A percentile compares a stretch with the other conserved stretches of the same genome.
These are phyloP conservation scores for Cardamine occulta DNA, from an alignment of 345 rosid genomes.

Conservation along the genomic window DNA sequence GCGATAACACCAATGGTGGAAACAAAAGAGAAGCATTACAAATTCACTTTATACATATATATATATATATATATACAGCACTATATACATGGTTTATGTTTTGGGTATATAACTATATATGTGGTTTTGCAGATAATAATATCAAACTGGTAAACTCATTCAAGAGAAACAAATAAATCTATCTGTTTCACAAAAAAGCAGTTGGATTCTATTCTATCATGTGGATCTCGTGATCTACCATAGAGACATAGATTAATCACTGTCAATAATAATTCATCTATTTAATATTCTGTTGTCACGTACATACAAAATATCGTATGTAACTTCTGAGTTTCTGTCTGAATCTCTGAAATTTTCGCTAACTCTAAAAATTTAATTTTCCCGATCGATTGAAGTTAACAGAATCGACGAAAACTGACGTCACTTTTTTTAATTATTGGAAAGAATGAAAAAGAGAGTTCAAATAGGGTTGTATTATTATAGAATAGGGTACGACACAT, in stretches of 20 bases:
- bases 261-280: conserved; percentile 45
- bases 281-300: conserved; percentile 40
- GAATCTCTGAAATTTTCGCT: conserved; percentile 43
- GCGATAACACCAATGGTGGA: conserved; percentile 42
- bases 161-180: background rate
- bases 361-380: conserved; percentile 38
- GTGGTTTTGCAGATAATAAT: conserved; percentile 10
- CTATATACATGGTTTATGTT: background rate
- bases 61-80: background rate
- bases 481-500: background rate
- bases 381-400: conserved; percentile 37
- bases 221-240: conserved; percentile 50
- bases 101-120: conserved; percentile 3
- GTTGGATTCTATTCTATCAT: conserved; percentile 45
- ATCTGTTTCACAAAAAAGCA: conserved; percentile 27
- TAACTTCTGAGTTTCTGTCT: conserved; percentile 36
- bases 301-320: conserved; percentile 31
- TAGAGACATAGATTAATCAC: conserved; percentile 40
- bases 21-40: conserved; percentile 40
- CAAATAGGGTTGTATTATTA: conserved; percentile 27
- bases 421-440: conserved; percentile 36
- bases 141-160: conserved; percentile 8
- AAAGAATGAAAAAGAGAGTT: conserved; percentile 26
- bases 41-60: conserved; percentile 11
- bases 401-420: conserved; percentile 33